Evolutionary conservation across 192 early-diverging fungal species (phyloP).

Genomic region (Backusella sp.): DNA sequence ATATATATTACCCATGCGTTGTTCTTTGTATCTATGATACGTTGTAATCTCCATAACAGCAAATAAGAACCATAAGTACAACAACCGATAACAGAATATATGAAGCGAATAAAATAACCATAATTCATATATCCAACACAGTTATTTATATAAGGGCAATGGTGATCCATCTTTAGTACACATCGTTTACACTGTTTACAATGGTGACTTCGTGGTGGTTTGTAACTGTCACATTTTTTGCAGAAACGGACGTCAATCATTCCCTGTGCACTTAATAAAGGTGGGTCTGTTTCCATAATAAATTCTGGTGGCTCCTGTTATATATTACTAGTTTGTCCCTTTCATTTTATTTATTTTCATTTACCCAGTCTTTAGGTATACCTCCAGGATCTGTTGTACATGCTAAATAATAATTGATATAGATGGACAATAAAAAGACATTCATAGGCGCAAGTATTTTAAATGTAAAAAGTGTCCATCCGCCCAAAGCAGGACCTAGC

Average conservation of each 20-base stretch:
- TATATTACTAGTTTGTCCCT: not conserved
- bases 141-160: slow-evolving; percentile 90
- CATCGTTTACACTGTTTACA: slow-evolving; percentile 73
- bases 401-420: slow-evolving; percentile 83
- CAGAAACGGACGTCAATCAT: slow-evolving; percentile 70
- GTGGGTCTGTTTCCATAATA: not conserved
- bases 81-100: slow-evolving; percentile 62
- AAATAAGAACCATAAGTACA: slow-evolving; percentile 55
- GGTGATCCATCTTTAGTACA: slow-evolving; percentile 87
- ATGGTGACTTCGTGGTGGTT: slow-evolving; percentile 79
- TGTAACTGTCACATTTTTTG: slow-evolving; percentile 54
- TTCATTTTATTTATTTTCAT: not conserved
- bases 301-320: slow-evolving; percentile 6
- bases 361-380: slow-evolving; percentile 55
- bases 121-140: slow-evolving; percentile 80
- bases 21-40: slow-evolving; percentile 28
- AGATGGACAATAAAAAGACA: slow-evolving; percentile 62
- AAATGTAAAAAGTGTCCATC: slow-evolving; percentile 4
- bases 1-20: not conserved
- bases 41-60: slow-evolving; percentile 52
- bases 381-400: slow-evolving; percentile 72
- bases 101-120: slow-evolving; percentile 78
- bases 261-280: slow-evolving; percentile 43
- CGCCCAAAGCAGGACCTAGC: slow-evolving; percentile 12
- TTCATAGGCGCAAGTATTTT: slow-evolving; percentile 68